phyloP scores from a whole-genome alignment of 163 green algal genomes.

The Volvox carteri region DNA sequence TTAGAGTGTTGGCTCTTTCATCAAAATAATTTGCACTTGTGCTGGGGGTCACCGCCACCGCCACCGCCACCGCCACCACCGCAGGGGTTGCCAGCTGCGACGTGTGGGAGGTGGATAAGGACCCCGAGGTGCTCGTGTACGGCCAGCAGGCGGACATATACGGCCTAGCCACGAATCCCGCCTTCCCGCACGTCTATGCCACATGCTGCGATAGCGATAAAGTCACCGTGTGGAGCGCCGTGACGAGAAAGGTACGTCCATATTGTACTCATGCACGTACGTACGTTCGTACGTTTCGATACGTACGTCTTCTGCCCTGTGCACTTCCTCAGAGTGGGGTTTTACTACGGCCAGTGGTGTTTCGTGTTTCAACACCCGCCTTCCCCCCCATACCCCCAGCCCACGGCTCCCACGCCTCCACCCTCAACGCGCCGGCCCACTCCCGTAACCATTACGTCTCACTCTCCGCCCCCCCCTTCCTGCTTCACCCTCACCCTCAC shows the following conservation, averaged over 20 bases:
- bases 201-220: constrained; percentile 70
- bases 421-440: no score
- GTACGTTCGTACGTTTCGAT: no score
- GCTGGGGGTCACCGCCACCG: no score
- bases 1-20: no score
- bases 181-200: constrained; percentile 78
- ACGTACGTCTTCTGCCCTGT: no score
- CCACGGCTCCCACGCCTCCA: no score
- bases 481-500: not conserved
- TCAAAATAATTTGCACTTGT: no score
- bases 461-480: not conserved
- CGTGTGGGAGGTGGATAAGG: constrained; percentile 78
- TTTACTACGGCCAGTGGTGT: no score
- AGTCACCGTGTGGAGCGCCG: constrained; percentile 75
- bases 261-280: no score
- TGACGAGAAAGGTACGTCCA: constrained; percentile 65
- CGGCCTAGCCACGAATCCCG: constrained; percentile 68
- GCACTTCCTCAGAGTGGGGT: no score
- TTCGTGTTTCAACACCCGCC: no score
- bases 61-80: not conserved
- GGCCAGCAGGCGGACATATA: constrained; percentile 62
- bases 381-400: no score
- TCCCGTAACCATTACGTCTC: not conserved
- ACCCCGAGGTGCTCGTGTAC: constrained; percentile 65
- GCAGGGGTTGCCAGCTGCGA: constrained; percentile 66